Evolutionary conservation across 169 alveolate genomes (phyloP), one percentile per base, ranked within the genome.

Genomic region (Perkinsus chesapeaki): DNA sequence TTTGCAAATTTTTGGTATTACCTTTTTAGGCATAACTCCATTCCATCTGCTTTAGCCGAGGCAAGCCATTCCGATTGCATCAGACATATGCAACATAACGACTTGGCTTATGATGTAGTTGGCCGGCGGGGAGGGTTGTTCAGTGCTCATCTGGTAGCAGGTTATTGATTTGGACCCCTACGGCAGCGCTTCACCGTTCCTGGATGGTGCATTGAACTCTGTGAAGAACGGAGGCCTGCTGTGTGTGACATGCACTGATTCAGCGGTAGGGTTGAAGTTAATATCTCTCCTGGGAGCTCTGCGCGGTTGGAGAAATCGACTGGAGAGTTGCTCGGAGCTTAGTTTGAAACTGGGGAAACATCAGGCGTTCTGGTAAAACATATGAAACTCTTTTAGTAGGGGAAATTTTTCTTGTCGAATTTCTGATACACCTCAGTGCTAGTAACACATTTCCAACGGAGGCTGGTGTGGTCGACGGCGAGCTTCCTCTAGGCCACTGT

Each of bases 111-210:
- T 34, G 82, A 60, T 60, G 82, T 60, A 60, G 37, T 60, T 27
- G 82, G 82, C 31, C 31, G 31, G 27, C n/a, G n/a, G 48, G 34
- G 39, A 95, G 95, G 92, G 94, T 39, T 94, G 94, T 9, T 60
- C 27, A 0, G 82, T 1, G 31, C 1, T 60, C 82, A 60, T 92
- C 97, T 94, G n/a, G n/a, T n/a, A n/a, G 47, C 98, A 97, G 93
- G 95, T 98, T 19, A 95, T 98, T 60, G 99, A 98, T 94, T 93
- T 98, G 73, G 99, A 98, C 92, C 99, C 99, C 23, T 98, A 98
- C 93, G 99, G 99, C 10, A 96, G 99, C 0, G 98, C 97, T 60
- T 96, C 97, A 34, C 98, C 98, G 3, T 98, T 97, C 95, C 92
- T 98, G 48, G 99, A 98, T 92, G 96, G 98, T 43, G 97, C 98